Percentiles rank a stretch among this genome's conserved stretches.
Conservation (phyloP, 2,329 filamentous ascomycete genomes). For the Trichoderma citrinoviride region DNA sequence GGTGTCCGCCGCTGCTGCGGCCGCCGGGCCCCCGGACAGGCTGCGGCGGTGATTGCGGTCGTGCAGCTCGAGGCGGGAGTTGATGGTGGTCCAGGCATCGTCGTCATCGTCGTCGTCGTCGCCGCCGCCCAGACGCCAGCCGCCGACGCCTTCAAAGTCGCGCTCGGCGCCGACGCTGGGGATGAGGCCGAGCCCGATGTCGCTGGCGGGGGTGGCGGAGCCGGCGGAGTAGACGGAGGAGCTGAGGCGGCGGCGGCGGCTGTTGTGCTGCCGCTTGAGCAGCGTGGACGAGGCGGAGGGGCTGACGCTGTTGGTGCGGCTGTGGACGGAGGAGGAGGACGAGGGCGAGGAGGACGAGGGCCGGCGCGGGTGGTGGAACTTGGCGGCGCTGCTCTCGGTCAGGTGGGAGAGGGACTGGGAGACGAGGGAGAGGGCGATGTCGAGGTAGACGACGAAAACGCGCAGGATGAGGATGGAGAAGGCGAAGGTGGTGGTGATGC, state of each 20-base stretch:
- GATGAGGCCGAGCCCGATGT: constrained; percentile 41
- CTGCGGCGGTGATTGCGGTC: constrained; percentile 44
- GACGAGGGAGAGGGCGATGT: constrained; percentile 57
- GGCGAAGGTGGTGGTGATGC: constrained; percentile 61
- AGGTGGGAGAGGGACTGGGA: constrained; percentile 48
- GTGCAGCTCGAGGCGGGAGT: constrained; percentile 48
- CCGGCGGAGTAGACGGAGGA: constrained; percentile 35
- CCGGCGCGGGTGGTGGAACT: constrained; percentile 32
- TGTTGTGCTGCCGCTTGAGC: constrained; percentile 26
- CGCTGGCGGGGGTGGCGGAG: constrained; percentile 35
- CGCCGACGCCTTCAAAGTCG: constrained; percentile 60
- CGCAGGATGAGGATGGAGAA: constrained; percentile 60
- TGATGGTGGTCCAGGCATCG: constrained; percentile 53
- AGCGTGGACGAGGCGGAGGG: constrained; percentile 19
- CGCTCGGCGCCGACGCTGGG: constrained; percentile 51
- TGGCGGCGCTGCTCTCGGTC: constrained; percentile 35
- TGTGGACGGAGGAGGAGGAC: constrained; percentile 24
- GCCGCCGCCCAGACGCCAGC: constrained; percentile 50
- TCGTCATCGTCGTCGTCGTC: constrained; percentile 38
- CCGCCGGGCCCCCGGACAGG: constrained; percentile 39
- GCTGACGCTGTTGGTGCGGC: constrained; percentile 23
- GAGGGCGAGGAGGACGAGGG: constrained; percentile 26
- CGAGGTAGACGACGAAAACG: constrained; percentile 60
- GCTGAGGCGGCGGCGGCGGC: constrained; percentile 37
- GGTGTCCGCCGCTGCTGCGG: constrained; percentile 40